Conservation (phyloP, 129 eudicot species). For the Arctium lappa region DNA sequence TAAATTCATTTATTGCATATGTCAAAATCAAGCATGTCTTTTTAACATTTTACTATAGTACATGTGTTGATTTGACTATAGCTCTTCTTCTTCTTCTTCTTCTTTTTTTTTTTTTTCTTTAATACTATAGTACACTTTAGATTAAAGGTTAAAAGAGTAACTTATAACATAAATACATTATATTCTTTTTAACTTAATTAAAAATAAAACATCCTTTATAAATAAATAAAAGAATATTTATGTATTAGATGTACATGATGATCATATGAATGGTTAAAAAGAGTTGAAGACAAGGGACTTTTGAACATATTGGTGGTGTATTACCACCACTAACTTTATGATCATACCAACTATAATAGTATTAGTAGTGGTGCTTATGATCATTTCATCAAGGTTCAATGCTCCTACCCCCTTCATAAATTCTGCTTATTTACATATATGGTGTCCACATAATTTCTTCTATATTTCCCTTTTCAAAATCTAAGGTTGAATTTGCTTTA, state of each 20-base stretch:
- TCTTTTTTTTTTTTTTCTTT: no score
- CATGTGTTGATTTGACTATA: not conserved
- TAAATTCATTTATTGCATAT: not conserved
- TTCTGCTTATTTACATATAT: not conserved
- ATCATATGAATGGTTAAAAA: not conserved
- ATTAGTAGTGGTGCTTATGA: constrained; percentile 22
- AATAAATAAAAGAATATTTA: not conserved
- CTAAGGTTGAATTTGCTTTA: not conserved
- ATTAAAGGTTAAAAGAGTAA: not conserved
- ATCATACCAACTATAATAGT: constrained; percentile 38
- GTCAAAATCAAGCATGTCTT: not conserved
- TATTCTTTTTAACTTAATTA: not conserved
- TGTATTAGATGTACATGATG: not conserved
- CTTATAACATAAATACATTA: not conserved
- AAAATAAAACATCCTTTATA: not conserved
- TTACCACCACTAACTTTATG: constrained; percentile 44
- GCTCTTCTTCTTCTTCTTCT: no score
- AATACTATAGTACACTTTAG: no score
- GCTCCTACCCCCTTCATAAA: constrained; percentile 17
- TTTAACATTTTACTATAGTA: not conserved
- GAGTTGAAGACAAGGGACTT: constrained; percentile 6
- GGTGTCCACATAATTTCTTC: constrained; percentile 18
- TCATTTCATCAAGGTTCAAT: constrained; percentile 33
- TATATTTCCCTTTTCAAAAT: not conserved
- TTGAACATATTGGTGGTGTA: constrained; percentile 31